These are phyloP conservation scores for Trichoderma harzianum DNA, from an alignment of 2,329 filamentous ascomycete genomes.

Conservation along the genomic window DNA sequence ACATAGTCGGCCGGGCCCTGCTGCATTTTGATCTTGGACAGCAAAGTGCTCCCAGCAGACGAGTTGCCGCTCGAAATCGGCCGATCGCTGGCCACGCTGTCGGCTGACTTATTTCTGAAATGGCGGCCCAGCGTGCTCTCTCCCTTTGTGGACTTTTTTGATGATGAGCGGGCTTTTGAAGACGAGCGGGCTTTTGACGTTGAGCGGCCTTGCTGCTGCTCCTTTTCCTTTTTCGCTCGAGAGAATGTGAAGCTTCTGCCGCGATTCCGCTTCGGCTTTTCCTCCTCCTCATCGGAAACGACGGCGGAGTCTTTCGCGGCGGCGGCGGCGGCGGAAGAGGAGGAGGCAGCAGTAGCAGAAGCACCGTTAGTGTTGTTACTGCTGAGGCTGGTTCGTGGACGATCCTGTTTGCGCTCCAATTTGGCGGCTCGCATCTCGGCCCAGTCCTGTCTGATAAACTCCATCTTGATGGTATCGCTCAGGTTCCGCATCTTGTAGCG, in stretches of 20 bases:
- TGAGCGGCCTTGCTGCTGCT: conserved; percentile 40
- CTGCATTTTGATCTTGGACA: conserved; percentile 69
- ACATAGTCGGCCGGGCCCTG: conserved; percentile 82
- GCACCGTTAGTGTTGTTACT: conserved; percentile 36
- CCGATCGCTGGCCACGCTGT: conserved; percentile 62
- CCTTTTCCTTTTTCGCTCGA: conserved; percentile 58
- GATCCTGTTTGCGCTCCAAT: conserved; percentile 42
- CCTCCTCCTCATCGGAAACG: conserved; percentile 41
- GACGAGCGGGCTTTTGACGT: conserved; percentile 64
- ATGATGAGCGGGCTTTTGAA: conserved; percentile 62
- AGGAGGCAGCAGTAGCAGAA: conserved; percentile 22
- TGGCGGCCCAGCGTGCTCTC: conserved; percentile 61
- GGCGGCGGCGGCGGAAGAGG: conserved; percentile 30
- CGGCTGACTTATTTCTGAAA: conserved; percentile 68
- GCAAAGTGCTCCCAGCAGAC: conserved; percentile 50
- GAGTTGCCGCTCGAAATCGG: conserved; percentile 46
- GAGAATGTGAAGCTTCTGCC: conserved; percentile 70
- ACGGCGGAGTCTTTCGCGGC: conserved; percentile 26
- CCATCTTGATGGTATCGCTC: conserved; percentile 86
- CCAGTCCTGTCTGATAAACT: conserved; percentile 90
- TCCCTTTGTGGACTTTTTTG: conserved; percentile 67
- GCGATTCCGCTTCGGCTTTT: conserved; percentile 49
- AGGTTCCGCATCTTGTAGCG: conserved; percentile 91
- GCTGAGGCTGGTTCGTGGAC: conserved; percentile 45
- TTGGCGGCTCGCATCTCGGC: conserved; percentile 59